Evolutionary conservation across 352 stramenopile species (phyloP).

Genomic region (Phytophthora brassicae): DNA sequence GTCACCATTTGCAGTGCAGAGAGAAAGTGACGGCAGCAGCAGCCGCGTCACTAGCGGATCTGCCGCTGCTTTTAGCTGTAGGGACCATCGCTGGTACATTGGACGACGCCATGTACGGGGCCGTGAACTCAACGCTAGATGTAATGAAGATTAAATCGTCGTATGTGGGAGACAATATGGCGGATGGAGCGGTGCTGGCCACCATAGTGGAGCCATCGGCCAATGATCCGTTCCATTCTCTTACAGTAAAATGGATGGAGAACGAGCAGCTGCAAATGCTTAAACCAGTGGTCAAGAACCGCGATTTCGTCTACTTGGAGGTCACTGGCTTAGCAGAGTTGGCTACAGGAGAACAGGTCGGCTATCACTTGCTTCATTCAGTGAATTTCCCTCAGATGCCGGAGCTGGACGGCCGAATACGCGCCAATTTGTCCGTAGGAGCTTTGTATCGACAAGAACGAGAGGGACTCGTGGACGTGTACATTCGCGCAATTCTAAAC

Average conservation of each 20-base stretch:
- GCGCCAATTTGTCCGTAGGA: constrained; percentile 39
- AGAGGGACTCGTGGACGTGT: constrained; percentile 38
- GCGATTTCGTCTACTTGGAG: constrained; percentile 63
- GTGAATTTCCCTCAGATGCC: constrained; percentile 42
- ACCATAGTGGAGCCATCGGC: constrained; percentile 45
- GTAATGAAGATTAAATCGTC: constrained; percentile 39
- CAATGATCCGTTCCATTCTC: constrained; percentile 44
- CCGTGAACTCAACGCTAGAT: constrained; percentile 33
- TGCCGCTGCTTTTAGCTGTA: constrained; percentile 32
- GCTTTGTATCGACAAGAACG: constrained; percentile 43
- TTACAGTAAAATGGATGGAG: constrained; percentile 47
- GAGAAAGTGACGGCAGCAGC: constrained; percentile 27
- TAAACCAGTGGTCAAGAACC: constrained; percentile 42
- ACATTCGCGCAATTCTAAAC: constrained; percentile 34
- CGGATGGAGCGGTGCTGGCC: constrained; percentile 46
- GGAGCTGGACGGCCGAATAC: constrained; percentile 26
- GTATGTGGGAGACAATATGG: constrained; percentile 47
- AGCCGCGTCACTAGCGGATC: constrained; percentile 23
- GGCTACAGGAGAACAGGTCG: constrained; percentile 43
- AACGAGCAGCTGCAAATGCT: constrained; percentile 26
- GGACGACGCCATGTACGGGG: constrained; percentile 49
- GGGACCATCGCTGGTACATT: constrained; percentile 34
- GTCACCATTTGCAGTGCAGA: constrained; percentile 12
- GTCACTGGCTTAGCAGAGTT: constrained; percentile 41
- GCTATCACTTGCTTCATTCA: constrained; percentile 62